Evolutionary conservation across 2,329 filamentous ascomycete species (phyloP), one percentile per base, ranked within the genome.

Genomic region (Hymenoscyphus fraxineus): DNA sequence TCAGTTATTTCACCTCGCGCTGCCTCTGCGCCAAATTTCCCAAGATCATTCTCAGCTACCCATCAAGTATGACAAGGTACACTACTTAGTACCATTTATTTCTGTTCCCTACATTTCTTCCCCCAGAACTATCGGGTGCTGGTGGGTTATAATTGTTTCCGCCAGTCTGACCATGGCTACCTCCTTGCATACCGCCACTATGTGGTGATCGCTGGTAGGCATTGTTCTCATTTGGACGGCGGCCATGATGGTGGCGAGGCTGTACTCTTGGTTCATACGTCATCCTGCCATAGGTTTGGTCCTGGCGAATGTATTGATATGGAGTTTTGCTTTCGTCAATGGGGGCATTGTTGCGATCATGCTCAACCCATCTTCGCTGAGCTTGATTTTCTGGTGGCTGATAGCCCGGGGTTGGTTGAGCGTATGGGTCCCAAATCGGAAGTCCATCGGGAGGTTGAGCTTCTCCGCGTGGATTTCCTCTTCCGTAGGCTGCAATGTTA

Each of bases 401-500:
- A 61, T 78, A 78, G 0, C 72, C 63, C n/a, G 61, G 71, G 1
- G 70, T 70, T 2, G 73, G 73, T 6, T 73, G 71, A 3, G 73
- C 75, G 54, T 74, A 73, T 0, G 81, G 79, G 67, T 84, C 82
- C 86, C 87, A 90, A 2, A 87, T 76, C 0, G 86, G 84, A 15
- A 88, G 77, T 1, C 85, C 86, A 55, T 83, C 82, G 1, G 80
- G 78, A 1, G 89, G 88, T 65, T 86, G 80, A 38, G 87, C 82
- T 66, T 89, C 85, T n/a, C 85, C 88, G 22, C 76, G 78, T 0
- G 90, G 87, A 35, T 78, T 80, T 2, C 90, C 89, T 4, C 80
- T 81, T 57, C 85, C 81, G 71, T 88, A 89, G 2, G 84, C 81
- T 16, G 87, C 86, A 62, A 94, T 78, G 51, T 86, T 88, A 15